phyloP scores from a whole-genome alignment of 306 rosid species.

The Malus sylvestris region DNA sequence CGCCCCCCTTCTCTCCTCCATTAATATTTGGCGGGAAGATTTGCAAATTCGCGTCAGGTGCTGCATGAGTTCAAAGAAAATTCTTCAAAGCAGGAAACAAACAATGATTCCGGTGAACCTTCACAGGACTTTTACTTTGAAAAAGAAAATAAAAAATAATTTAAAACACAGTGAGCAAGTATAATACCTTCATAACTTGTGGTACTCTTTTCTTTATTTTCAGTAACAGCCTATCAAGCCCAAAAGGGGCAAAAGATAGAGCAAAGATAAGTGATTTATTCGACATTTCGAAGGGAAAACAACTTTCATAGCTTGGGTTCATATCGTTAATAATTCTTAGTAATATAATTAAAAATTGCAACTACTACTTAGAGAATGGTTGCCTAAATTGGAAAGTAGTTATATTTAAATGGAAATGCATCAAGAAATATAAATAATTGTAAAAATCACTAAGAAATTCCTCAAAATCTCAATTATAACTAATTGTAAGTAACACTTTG shows the following conservation, averaged over 20 bases:
- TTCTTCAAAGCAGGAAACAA: background rate
- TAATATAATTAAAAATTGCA: background rate
- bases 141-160: background rate
- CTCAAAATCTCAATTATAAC: background rate
- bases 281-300: background rate
- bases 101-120: background rate
- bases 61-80: conserved; percentile 31
- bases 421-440: background rate
- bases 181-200: conserved; percentile 57
- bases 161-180: background rate
- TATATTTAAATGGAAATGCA: background rate
- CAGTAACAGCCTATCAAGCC: conserved; percentile 56
- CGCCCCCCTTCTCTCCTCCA: conserved; percentile 53
- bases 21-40: conserved; percentile 64
- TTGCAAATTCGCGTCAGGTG: conserved; percentile 65
- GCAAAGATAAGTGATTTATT: background rate
- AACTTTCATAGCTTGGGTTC: background rate
- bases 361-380: background rate
- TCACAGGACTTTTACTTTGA: background rate
- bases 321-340: background rate
- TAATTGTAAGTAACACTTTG: background rate
- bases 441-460: background rate
- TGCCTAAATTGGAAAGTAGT: background rate
- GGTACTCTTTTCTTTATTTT: conserved; percentile 42
- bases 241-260: background rate